Conservation (phyloP, 805 yeast genomes). For the Candida palmyrensis region DNA sequence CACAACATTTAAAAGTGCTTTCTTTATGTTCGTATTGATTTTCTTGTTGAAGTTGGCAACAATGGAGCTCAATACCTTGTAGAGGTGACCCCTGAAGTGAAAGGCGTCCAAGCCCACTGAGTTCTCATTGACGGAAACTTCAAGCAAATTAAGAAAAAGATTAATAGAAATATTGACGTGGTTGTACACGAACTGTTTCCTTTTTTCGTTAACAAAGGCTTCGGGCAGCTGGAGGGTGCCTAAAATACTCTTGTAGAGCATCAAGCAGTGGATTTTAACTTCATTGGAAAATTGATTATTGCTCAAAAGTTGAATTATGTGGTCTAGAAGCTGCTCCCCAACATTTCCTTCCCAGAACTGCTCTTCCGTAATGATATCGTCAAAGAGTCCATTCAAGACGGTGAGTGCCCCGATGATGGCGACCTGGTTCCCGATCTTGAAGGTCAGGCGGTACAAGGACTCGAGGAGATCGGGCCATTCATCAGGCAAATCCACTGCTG, state of each 20-base stretch:
- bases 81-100: slow-evolving; percentile 22
- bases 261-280: slow-evolving; percentile 44
- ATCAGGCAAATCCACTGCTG: slow-evolving; percentile 89
- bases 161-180: slow-evolving; percentile 15
- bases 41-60: slow-evolving; percentile 24
- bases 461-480: slow-evolving; percentile 80
- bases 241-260: slow-evolving; percentile 49
- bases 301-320: slow-evolving; percentile 40
- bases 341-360: slow-evolving; percentile 78
- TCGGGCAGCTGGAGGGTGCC: slow-evolving; percentile 50
- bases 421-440: slow-evolving; percentile 20
- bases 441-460: slow-evolving; percentile 40
- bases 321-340: slow-evolving; percentile 49
- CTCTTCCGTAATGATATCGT: slow-evolving; percentile 79
- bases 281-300: slow-evolving; percentile 23
- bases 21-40: slow-evolving; percentile 14
- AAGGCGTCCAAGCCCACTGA: slow-evolving; percentile 11
- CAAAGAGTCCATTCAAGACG: slow-evolving; percentile 71
- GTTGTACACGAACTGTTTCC: slow-evolving; percentile 31
- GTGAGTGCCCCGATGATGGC: slow-evolving; percentile 50
- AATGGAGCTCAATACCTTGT: slow-evolving; percentile 18
- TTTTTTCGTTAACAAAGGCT: slow-evolving; percentile 30
- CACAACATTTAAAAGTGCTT: slow-evolving; percentile 9
- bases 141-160: slow-evolving; percentile 14
- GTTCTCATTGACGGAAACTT: slow-evolving; percentile 8